Evolutionary conservation across 1,284 basidiomycete genomes (phyloP), one percentile per base, ranked within the genome.

Genomic region (Flammula alnicola): DNA sequence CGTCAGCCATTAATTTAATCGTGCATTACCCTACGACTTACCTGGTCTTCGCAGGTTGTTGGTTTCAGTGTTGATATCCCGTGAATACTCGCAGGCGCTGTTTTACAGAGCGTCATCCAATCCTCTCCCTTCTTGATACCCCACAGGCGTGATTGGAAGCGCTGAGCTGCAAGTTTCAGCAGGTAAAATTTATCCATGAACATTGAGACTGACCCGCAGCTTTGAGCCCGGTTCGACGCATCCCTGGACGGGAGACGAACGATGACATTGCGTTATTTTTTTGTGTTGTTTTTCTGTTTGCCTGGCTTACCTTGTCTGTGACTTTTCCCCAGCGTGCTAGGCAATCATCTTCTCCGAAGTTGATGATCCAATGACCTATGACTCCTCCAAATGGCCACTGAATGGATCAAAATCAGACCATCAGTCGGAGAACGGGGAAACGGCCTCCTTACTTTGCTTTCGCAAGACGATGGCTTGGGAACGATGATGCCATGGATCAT

Each of bases 301-400:
- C n/a, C 11, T 26, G 14, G 16, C 45, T 46, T 52, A 60, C 68
- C 58, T 64, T 63, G 45, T 68, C 61, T 1, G 40, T 40, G 27
- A 64, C 54, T 26, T 52, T 61, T 3, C 61, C 60, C 68, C 68
- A 70, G 11, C 54, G 46, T 8, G 65, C 64, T 12, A 48, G 27
- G 44, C 68, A 70, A n/a, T 49, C 56, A 11, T 45, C 49, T 44
- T 64, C 62, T 12, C 54, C 54, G 20, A 59, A 57, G 36, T 59
- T 51, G 32, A 64, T 56, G 3, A 57, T 50, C 68, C 68, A 70
- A 45, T 61, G 52, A 4, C 65, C 67, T 43, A 56, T 51, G 11
- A 69, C 57, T 20, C 51, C 54, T 33, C 66, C 61, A 32, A 65
- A 61, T 9, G 56, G 60, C 59, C 61, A 61, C 66, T 68, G 38